Percentiles rank a stretch among this genome's conserved stretches.
phyloP scores from a whole-genome alignment of 2,329 filamentous ascomycete species.

The Diaporthe australafricana region DNA sequence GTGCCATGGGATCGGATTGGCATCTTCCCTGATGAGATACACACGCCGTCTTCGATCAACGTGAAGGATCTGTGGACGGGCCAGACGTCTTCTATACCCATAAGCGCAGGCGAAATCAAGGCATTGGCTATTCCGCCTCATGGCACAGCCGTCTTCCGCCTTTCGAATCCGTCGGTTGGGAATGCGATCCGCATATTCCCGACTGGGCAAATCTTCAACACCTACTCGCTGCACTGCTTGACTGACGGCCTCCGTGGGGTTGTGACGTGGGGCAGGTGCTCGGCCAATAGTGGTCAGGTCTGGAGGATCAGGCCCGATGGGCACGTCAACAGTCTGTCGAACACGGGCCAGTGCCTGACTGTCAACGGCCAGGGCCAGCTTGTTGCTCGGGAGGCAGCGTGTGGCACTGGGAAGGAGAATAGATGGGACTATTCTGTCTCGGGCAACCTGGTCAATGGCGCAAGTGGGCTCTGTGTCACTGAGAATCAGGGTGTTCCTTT shows the following conservation, averaged over 20 bases:
- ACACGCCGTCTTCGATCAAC: slow-evolving; percentile 43
- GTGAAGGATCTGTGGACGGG: slow-evolving; percentile 59
- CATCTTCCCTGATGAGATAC: slow-evolving; percentile 44
- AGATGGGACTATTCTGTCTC: slow-evolving; percentile 56
- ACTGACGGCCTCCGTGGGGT: slow-evolving; percentile 45
- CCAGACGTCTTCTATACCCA: slow-evolving; percentile 40
- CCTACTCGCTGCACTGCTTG: slow-evolving; percentile 56
- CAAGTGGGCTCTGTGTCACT: slow-evolving; percentile 51
- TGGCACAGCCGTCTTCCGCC: slow-evolving; percentile 55
- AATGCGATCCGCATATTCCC: slow-evolving; percentile 47
- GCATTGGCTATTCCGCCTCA: slow-evolving; percentile 49
- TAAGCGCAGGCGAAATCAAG: slow-evolving; percentile 41
- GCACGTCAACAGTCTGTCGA: slow-evolving; percentile 51
- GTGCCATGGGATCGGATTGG: slow-evolving; percentile 52
- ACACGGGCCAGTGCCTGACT: slow-evolving; percentile 47
- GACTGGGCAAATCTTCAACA: slow-evolving; percentile 63
- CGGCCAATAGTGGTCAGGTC: slow-evolving; percentile 53
- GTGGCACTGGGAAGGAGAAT: slow-evolving; percentile 43
- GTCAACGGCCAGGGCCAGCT: slow-evolving; percentile 39
- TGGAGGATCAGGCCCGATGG: slow-evolving; percentile 52
- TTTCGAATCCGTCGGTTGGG: slow-evolving; percentile 47
- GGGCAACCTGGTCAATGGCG: slow-evolving; percentile 55
- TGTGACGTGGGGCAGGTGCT: slow-evolving; percentile 51
- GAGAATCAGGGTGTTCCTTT: slow-evolving; percentile 44
- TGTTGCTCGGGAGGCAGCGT: slow-evolving; percentile 34